phyloP scores from a whole-genome alignment of 2,329 filamentous ascomycete genomes.

The Esteya vermicola region DNA sequence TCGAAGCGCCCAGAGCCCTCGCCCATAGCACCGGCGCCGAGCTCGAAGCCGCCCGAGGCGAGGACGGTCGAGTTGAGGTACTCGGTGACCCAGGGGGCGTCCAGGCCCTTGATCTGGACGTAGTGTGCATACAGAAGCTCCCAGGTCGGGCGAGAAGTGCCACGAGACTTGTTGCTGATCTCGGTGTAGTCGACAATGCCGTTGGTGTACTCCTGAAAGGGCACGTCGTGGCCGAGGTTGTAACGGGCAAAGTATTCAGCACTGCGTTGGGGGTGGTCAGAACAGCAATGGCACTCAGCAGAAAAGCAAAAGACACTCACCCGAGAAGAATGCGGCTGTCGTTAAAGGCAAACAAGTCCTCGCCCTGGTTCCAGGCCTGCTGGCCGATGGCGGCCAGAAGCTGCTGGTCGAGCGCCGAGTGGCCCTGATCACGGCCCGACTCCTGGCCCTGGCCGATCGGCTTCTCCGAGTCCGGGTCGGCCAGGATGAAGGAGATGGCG shows the following conservation, averaged over 20 bases:
- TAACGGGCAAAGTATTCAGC: background rate
- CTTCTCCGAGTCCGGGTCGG: background rate
- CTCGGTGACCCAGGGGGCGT: background rate
- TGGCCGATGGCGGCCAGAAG: background rate
- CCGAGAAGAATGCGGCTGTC: background rate
- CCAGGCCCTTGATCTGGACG: background rate
- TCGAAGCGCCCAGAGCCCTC: background rate
- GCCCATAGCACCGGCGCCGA: background rate
- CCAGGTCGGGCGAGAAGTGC: background rate
- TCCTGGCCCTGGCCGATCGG: background rate
- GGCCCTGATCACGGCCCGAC: background rate
- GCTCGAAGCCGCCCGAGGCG: background rate
- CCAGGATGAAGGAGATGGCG: background rate
- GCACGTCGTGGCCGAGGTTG: background rate
- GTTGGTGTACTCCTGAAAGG: background rate
- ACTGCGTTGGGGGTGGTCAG: no score
- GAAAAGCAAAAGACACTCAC: no score
- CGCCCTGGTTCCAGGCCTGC: slow-evolving; percentile 1
- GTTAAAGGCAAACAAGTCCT: background rate
- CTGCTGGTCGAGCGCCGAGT: background rate
- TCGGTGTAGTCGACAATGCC: background rate
- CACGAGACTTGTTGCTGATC: background rate
- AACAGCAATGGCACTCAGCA: no score
- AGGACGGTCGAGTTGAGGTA: background rate
- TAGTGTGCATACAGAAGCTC: background rate